Base-by-base conservation (phyloP, 352 stramenopile species). In the Pilasporangium apinafurcum region DNA sequence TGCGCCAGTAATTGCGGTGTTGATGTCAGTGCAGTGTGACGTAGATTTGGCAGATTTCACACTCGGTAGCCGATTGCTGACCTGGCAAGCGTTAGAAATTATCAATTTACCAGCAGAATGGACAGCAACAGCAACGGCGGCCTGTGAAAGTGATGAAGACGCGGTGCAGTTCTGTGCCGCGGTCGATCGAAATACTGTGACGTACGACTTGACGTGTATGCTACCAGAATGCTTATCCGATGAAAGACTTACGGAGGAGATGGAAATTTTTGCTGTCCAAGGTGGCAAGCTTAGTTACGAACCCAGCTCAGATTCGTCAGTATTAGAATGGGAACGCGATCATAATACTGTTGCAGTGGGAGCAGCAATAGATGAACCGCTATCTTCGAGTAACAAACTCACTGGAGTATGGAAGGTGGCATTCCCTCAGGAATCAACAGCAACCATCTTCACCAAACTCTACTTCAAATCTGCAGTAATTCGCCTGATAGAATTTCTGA, bases 211-310 rank as follows among this genome's bases (percentile, higher is more conserved):
- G 14, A 65, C 81, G 24, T 48, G 81, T n/a, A 22, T 28, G 17
- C 27, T 86, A 33, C 73, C 72, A 20, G 45, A 32, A 34, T 16
- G 69, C 1, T 22, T 26, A 17, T 20, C n/a, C 18, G 29, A 10
- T 1, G 16, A 27, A 18, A 3, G 34, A 48, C 6, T 5, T 18
- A 22, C 13, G 6, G 8, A 4, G 37, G 14, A 22, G 17, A 34
- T 12, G 3, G 42, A 57, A 2, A n/a, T 30, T 10, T 46, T 59
- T 38, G 20, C 47, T 17, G 12, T 69, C 46, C 47, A 69, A 0
- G 64, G 66, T 38, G 74, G 74, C 4, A 84, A 77, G 31, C 47
- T 86, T 8, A 32, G 47, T 26, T 86, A 78, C 30, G 40, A 71
- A 28, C 35, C 56, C 7, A 34, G 39, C 26, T 7, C 22, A 18